Base-by-base conservation (phyloP, 345 rosid genomes). In the Ceriops decandra region DNA sequence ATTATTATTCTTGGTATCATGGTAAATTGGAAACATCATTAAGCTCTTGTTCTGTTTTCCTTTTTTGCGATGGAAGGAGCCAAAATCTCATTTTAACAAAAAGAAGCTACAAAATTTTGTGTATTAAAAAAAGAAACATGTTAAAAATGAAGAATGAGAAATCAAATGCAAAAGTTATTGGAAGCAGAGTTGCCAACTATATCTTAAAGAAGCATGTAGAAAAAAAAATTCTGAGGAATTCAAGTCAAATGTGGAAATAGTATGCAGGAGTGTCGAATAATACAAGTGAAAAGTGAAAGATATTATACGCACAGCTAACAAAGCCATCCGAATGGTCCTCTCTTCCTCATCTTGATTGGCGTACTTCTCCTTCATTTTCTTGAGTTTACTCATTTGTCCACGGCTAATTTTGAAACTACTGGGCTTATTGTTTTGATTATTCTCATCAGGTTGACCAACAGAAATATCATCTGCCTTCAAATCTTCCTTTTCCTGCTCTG, bases 321-420 rank as follows among this genome's bases (percentile, higher is more conserved):
- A 82, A 28, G 92, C 91, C 93, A 95, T 90, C 65, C 93, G 82
- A 63, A 87, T 88, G 64, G 75, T 67, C 77, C 93, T 85, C 79
- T 88, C 97, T 83, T 95, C 98, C 82, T 95, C 99, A 51, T 95
- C 99, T 80, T 95, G 99, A 80, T 90, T 81, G 28, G 91, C 96
- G 77, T 92, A 95, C 79, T 92, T 95, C 84, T 91, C 98, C 88
- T 95, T 92, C 83, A 92, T 95, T 85, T 92, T 95, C 86, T 91
- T 95, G 54, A 88, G 90, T 76, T 91, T 95, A 47, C 96, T 82
- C 74, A 68, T 88, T 82, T 90, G 95, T 69, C 99, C 97, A 74
- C 99, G 98, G 73, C 79, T 85, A 64, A 86, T 28, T 80, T 90
- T 95, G 65, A 85, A 93, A 68, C 78, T 81, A 26, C 79, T 86